These are phyloP conservation scores for Fallopia convolvulus DNA, from an alignment of 148 eudicot genomes.

Conservation along the genomic window DNA sequence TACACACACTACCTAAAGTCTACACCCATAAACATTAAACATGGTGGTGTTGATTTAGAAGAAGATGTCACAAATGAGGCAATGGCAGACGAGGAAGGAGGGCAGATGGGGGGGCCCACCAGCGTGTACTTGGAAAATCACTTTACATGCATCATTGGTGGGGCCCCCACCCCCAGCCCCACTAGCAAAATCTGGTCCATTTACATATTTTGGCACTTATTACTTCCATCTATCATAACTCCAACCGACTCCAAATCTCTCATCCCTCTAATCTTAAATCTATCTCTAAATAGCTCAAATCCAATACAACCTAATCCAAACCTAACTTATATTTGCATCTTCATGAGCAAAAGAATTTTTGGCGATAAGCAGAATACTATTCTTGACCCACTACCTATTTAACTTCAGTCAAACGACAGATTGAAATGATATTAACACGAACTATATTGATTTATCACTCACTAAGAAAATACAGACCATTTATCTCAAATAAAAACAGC, in stretches of 20 bases:
- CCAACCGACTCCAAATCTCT: background rate
- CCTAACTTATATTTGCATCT: background rate
- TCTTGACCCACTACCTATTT: too few species aligned
- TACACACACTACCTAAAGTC: too few species aligned
- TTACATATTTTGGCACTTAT: background rate
- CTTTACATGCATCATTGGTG: conserved; percentile 4
- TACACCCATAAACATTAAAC: too few species aligned
- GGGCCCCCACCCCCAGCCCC: background rate
- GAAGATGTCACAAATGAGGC: background rate
- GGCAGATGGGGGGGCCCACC: background rate
- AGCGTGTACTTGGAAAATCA: conserved; percentile 5
- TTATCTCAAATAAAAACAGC: background rate
- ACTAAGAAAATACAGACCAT: too few species aligned
- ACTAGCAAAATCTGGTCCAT: background rate
- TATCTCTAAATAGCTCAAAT: background rate
- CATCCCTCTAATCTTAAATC: background rate
- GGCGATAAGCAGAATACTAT: too few species aligned
- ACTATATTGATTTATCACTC: background rate
- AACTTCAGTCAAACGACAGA: background rate
- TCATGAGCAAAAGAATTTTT: too few species aligned
- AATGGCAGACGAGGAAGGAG: background rate
- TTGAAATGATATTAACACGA: background rate
- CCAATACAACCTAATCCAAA: too few species aligned
- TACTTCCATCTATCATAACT: background rate
- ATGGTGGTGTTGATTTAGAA: background rate